Evolutionary conservation across 2,329 filamentous ascomycete species (phyloP), one percentile per base, ranked within the genome.

Genomic region (Diaporthe destruens): DNA sequence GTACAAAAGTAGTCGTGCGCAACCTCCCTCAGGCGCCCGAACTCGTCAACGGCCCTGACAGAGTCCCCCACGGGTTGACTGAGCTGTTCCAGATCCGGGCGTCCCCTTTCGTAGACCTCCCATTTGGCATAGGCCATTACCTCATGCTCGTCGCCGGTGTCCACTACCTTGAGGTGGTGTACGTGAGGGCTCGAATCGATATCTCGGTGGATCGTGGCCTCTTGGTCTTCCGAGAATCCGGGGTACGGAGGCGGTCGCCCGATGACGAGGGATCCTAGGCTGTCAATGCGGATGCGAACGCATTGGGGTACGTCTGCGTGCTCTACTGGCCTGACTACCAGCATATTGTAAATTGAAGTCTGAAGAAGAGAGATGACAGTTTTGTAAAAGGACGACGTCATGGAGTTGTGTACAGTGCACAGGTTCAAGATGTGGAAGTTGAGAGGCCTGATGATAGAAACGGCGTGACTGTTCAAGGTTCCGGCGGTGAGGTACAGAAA

Each of bases 61-160:
- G 32, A 57, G 8, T 56, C 54, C 54, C 20, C 12, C 29, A 56
- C 34, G 16, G 32, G 55, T 25, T 18, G 32, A 20, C 55, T 39
- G 55, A 57, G 55, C 32, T 39, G 11, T 5, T 39, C 32, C 8
- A 57, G 11, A 25, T 39, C n/a, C 55, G 12, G 34, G 5, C 55
- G 34, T n/a, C 32, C 55, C 3, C 23, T 57, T 9, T 39, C n/a
- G n/a, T 57, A 57, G 20, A 39, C 55, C 55, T 57, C 34, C 55
- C 55, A 57, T 11, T 57, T 57, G 20, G 55, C 55, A 9, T 57
- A 57, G 11, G 55, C 55, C n/a, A 57, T 56, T 2, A 57, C 34
- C 34, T 57, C 34, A 39, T 16, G 20, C 55, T 57, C 55, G 16
- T 57, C n/a, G 8, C 39, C 55, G 8, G n/a, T 8, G 8, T 57